A percentile compares a stretch with the other conserved stretches of the same genome.
phyloP scores from a whole-genome alignment of 1,284 basidiomycete species.

The Irpex sp. region DNA sequence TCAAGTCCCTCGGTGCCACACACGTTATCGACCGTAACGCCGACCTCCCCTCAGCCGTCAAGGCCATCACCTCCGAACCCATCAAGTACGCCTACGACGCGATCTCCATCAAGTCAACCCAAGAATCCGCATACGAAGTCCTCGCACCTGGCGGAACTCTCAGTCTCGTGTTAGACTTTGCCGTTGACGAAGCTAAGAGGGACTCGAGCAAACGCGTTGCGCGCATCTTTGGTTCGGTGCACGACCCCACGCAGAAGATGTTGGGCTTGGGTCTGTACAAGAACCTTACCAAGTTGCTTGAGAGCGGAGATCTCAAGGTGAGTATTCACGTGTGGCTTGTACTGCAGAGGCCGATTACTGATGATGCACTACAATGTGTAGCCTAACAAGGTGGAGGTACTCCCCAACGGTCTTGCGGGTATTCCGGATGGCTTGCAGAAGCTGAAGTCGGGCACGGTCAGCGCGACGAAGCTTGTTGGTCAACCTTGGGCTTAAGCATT shows the following conservation, averaged over 20 bases:
- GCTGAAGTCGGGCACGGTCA: conserved; percentile 22
- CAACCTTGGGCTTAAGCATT: conserved; percentile 15
- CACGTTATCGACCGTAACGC: conserved; percentile 44
- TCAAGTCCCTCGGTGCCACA: conserved; percentile 52
- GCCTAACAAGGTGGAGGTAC: conserved; percentile 27
- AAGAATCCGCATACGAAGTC: conserved; percentile 22
- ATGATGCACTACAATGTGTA: background rate
- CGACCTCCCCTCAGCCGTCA: conserved; percentile 8
- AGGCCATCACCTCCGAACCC: conserved; percentile 21
- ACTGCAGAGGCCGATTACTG: background rate
- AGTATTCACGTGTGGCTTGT: background rate
- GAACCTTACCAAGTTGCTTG: conserved; percentile 13
- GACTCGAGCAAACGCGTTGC: conserved; percentile 10
- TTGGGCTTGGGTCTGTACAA: conserved; percentile 11
- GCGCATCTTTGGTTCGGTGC: conserved; percentile 8
- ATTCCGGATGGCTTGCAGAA: conserved; percentile 23
- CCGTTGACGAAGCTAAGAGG: background rate
- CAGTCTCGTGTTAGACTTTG: conserved; percentile 14
- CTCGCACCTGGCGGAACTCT: conserved; percentile 23
- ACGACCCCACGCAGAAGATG: conserved; percentile 9
- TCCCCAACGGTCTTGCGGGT: conserved; percentile 25
- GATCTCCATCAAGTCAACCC: conserved; percentile 19
- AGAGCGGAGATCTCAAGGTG: conserved; percentile 16
- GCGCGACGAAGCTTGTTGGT: conserved; percentile 25
- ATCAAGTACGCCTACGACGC: conserved; percentile 38